Base-by-base conservation (phyloP, 1,284 basidiomycete genomes). In the Phellopilus nigrolimitatus region DNA sequence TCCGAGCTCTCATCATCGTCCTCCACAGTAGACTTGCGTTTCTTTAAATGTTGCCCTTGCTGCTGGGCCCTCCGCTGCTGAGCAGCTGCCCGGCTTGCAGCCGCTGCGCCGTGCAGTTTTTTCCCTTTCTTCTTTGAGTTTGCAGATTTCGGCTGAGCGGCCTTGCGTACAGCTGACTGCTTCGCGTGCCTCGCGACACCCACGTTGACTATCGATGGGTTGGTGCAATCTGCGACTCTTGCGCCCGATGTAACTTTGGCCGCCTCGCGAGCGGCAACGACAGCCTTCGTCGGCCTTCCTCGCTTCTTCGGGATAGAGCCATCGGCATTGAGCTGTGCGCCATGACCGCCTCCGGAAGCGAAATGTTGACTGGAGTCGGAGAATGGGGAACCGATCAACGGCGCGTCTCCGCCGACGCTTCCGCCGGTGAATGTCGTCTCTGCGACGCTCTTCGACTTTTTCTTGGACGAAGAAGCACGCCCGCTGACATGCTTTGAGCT, bases 241-340 rank as follows among this genome's bases (percentile, higher is more conserved):
- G 54, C 57, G 47, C 55, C 59, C 57, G 56, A 40, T 47, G 38
- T 56, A 54, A 58, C 60, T 31, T 60, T 57, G 54, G 64, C 60
- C 25, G 61, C 58, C 47, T 64, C 57, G 49, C 62, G 61, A 25
- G 61, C 53, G 42, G 60, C 59, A 22, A 62, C 56, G 46, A 64
- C 61, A 9, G 69, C 63, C 61, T 80, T 87, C 53, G 74, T 69
- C 5, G 79, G 78, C 36, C 80, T 74, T 38, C 78, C 76, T 59
- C 73, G 72, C 57, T 76, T 75, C 62, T 79, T 81, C 53, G 69
- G 70, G 17, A 58, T 62, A 47, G 47, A 47, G 40, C 28, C 54
- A 15, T 50, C 48, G 27, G 38, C 33, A 28, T 54, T 51, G 52
- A 50, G 49, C 9, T 54, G 46, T 19, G 27, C 19, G 13, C 40